These are phyloP conservation scores for Drosera capensis DNA, from an alignment of 148 eudicot genomes.

Conservation along the genomic window DNA sequence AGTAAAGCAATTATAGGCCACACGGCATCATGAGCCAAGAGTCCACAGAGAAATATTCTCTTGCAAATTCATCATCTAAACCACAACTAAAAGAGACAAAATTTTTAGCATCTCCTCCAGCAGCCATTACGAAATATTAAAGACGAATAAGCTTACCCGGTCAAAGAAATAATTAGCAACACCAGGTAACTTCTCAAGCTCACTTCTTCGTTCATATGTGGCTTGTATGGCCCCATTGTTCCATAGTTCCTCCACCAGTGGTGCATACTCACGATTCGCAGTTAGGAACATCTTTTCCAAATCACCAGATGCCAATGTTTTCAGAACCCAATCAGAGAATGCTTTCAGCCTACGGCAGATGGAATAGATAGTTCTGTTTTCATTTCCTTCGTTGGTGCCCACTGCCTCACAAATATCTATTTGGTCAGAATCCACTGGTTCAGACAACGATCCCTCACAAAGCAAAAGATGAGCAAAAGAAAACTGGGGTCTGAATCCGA, in stretches of 20 bases:
- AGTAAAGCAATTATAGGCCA: background rate
- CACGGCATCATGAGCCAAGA: no score
- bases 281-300: conserved; percentile 85
- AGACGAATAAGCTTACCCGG: no score
- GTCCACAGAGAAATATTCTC: no score
- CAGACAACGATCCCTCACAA: background rate
- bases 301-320: conserved; percentile 73
- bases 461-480: no score
- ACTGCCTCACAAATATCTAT: conserved; percentile 10
- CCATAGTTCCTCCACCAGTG: conserved; percentile 81
- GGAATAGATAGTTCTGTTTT: conserved; percentile 43
- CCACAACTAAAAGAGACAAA: no score
- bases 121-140: no score
- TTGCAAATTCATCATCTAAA: no score
- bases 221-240: conserved; percentile 63
- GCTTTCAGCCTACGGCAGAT: conserved; percentile 66
- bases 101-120: no score
- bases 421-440: background rate
- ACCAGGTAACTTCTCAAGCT: conserved; percentile 64
- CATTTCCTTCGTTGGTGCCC: conserved; percentile 15
- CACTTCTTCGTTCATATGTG: conserved; percentile 69
- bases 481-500: no score
- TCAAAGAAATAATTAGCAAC: conserved; percentile 79
- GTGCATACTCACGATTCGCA: conserved; percentile 95
- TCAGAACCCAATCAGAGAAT: conserved; percentile 66